Conservation (phyloP, 257 asterid genomes). For the Solanum paucissectum region DNA sequence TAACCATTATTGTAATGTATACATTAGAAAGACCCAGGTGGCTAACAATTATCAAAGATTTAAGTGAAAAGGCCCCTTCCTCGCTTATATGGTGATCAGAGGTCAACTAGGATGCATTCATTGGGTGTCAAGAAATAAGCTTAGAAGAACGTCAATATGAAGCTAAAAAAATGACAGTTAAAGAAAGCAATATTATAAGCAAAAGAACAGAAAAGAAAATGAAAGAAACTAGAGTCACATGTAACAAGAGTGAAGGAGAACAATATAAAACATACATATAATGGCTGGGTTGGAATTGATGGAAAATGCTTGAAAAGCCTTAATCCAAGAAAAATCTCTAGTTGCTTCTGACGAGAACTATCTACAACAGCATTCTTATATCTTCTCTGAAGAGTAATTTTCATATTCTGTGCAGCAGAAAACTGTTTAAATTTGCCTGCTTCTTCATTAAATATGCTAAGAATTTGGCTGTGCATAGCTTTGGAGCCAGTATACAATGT, state of each 20-base stretch:
- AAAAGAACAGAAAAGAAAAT: not conserved
- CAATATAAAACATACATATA: slow-evolving; percentile 53
- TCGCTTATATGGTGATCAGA: not conserved
- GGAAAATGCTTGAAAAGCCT: slow-evolving; percentile 94
- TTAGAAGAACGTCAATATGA: not conserved
- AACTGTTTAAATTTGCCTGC: slow-evolving; percentile 94
- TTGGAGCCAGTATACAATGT: slow-evolving; percentile 92
- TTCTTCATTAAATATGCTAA: slow-evolving; percentile 90
- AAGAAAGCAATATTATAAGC: not conserved
- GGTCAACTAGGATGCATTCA: not conserved
- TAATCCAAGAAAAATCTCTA: slow-evolving; percentile 87
- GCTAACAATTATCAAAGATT: not conserved
- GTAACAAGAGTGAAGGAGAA: slow-evolving; percentile 1
- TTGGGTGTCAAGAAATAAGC: not conserved
- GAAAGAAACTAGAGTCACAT: not conserved
- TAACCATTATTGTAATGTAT: not conserved
- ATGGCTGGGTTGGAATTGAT: slow-evolving; percentile 56
- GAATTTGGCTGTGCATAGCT: slow-evolving; percentile 99
- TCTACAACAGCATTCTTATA: slow-evolving; percentile 92
- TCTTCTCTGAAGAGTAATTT: slow-evolving; percentile 91
- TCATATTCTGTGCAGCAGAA: slow-evolving; percentile 97
- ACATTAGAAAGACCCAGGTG: not conserved
- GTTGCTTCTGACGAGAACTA: slow-evolving; percentile 97
- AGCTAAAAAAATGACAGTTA: not conserved
- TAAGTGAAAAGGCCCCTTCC: not conserved